Base-by-base conservation (phyloP, 1,139 yeast genomes). In the Kurtzmaniella quercitrusa region DNA sequence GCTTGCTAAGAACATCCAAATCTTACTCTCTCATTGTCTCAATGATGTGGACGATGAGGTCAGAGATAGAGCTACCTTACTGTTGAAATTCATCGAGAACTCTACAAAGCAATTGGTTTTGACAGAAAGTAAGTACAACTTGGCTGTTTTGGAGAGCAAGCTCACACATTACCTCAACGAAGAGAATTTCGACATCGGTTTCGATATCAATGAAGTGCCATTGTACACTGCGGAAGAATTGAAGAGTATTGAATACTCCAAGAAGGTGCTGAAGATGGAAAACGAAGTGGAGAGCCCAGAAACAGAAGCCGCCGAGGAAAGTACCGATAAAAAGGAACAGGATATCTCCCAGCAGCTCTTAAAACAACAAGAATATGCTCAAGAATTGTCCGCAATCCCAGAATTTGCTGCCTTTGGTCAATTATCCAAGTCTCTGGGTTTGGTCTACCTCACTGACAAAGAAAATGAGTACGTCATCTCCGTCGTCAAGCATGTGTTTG, bases 21-120 rank as follows among this genome's bases (percentile, higher is more conserved):
- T 86, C 49, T 75, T 93, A 52, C 77, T 93, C 55, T 75, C 77
- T 47, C 83, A 98, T 67, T 90, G 96, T 55, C 77, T 87, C 56
- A 87, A 81, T 52, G 99, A 93, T 66, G 79, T 75, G 40, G 96
- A 93, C 61, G 98, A 93, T 65, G 99, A 93, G 67, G 98, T 94
- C 34, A 88, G 99, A 71, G 99, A 93, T 63, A 83, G 99, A 61
- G 97, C 98, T 8, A 89, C 96, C 2, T 73, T 93, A 52, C 83
- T 95, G 3, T 73, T 91, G 59, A 77, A 80, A 51, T 79, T 91
- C 50, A 77, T 89, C 47, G 74, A 72, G 37, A 63, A 70, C 45
- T 68, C 75, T 36, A 68, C 73, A 42, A 77, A 77, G 44, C 66
- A 73, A 38, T 79, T 85, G 52, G 75, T 89, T 51, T 79, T 84